Percentiles rank a stretch among this genome's conserved stretches.
These are phyloP conservation scores for Hymenoscyphus fructigenus DNA, from an alignment of 2,329 filamentous ascomycete species.

Conservation along the genomic window DNA sequence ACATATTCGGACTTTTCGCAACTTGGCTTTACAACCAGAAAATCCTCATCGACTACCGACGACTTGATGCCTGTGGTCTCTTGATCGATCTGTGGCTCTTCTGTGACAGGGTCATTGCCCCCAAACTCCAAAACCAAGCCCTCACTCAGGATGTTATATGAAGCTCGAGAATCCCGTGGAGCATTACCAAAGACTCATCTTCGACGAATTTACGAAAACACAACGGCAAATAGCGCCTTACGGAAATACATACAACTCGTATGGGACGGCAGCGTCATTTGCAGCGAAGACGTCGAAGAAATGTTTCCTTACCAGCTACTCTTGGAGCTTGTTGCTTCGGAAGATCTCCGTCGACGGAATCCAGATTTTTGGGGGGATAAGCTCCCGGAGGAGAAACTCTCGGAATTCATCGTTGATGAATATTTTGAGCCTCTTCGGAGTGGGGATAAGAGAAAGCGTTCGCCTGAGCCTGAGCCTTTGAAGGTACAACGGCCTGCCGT, in stretches of 20 bases:
- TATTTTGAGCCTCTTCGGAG: not conserved
- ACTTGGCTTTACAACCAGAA: not conserved
- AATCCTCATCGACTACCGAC: not conserved
- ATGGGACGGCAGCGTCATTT: not conserved
- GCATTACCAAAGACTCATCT: not conserved
- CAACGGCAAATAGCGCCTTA: not conserved
- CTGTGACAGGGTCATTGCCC: not conserved
- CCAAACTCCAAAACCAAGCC: not conserved
- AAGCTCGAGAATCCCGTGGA: not conserved
- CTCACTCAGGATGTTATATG: not conserved
- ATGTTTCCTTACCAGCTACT: not conserved
- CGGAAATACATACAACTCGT: not conserved
- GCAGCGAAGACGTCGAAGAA: not conserved
- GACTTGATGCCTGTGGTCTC: not conserved
- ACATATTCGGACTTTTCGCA: not conserved
- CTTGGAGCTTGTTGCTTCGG: not conserved
- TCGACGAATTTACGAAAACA: not conserved
- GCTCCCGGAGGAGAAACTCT: not conserved
- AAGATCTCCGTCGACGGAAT: not conserved
- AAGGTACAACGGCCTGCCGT: not conserved
- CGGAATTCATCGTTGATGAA: not conserved
- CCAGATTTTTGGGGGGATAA: not conserved
- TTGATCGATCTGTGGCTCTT: slow-evolving; percentile 1
- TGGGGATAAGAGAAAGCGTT: not conserved
- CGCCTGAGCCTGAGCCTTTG: not conserved